Evolutionary conservation across 1,284 basidiomycete genomes (phyloP), one percentile per base, ranked within the genome.

Genomic region (Xerocomus nothofagi): DNA sequence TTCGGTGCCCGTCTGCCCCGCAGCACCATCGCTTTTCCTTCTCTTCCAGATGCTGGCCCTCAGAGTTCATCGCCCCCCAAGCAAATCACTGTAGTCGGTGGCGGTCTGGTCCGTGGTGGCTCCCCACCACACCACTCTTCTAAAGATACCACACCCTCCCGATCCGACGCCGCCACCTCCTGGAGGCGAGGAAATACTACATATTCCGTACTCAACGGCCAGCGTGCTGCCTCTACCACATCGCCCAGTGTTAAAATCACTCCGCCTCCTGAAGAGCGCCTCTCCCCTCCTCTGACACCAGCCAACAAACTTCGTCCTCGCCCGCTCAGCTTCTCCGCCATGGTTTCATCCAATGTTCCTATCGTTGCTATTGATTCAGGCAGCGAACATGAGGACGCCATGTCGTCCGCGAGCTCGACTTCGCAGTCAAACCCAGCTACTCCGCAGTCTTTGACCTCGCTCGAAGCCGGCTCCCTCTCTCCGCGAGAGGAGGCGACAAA

Each of bases 401-500:
- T 80, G 49, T 66, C 69, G 12, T 73, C 75, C 31, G 78, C 78
- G 57, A 82, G 82, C 42, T 71, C 66, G 33, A 71, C 67, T 24
- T 76, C 77, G 39, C 73, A 74, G 58, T 82, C 82, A 11, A 84
- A 86, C 48, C 87, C 87, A 6, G 81, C 82, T 49, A 88, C 88
- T 2, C 86, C 88, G 20, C 79, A 80, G 51, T 86, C 86, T n/a
- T 74, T 80, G 41, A 78, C 80, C 48, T 84, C 83, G 20, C 73
- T 76, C 56, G 78, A 81, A 51, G 73, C 75, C 18, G 59, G 70
- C 54, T 67, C 71, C 54, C 79, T 89, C 56, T 88, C 86, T 67
- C 82, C 84, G 60, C 84, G 86, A 71, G 89, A 91, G 70, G 87
- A 87, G 66, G 86, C 81, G 14, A 69, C 82, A 31, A 90, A 88